Evolutionary conservation across 352 stramenopile species (phyloP), one percentile per base, ranked within the genome.

Genomic region (Globisporangium canariense): DNA sequence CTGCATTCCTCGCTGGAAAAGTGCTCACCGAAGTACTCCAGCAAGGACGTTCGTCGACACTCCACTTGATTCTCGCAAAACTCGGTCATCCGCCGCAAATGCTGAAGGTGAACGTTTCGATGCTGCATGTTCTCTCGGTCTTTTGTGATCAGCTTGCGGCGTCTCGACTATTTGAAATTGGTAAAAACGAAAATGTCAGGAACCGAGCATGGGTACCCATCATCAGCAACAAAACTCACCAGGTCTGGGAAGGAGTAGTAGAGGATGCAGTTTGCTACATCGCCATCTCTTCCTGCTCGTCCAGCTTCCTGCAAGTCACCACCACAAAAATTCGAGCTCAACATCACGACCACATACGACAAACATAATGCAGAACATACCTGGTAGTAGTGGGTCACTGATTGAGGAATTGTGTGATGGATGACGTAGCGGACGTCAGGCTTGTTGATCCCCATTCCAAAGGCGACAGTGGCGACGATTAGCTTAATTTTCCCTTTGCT

Each of bases 361-460:
- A 38, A 28, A 28, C 25, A 28, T 28, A 28, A 28, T 28, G 14
- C 53, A 20, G 14, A 8, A 59, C 49, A 32, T 73, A 95, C 87
- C 73, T 96, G 88, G 58, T 96, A 96, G 60, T 95, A 96, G 58
- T 95, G 84, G 11, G 84, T 94, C n/a, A 95, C 84, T 32, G 86
- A 94, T 63, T 96, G 85, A 6, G 88, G 88, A 6, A 95, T 89
- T 5, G 84, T 94, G 71, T 94, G 83, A 60, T 96, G 88, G 59
- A 96, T 94, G 51, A 96, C 88, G 64, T 94, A 96, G 36, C 88
- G 85, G 1, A 96, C 88, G 55, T 94, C 86, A 9, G 88, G 88
- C 56, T 96, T 94, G 68, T 95, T 95, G 63, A 96, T 96, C 16
- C 86, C 88, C 88, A 96, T 96, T 30, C 88, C 88, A 61, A 96